A percentile compares a stretch with the other conserved stretches of the same genome.
Evolutionary conservation across 176 grass and related monocot genomes (phyloP).

Genomic region (Oryza punctata): DNA sequence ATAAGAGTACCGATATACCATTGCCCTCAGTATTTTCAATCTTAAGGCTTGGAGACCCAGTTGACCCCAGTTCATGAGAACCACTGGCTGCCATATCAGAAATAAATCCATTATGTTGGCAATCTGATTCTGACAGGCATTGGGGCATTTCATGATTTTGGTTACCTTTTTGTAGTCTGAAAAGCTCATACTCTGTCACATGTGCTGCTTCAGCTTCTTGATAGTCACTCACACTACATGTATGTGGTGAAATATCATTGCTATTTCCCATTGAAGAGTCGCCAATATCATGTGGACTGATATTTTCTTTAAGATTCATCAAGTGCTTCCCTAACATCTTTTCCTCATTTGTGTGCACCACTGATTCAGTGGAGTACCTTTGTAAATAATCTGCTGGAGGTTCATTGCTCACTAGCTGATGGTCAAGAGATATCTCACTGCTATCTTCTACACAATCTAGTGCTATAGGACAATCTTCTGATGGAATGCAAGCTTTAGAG

Average conservation of each 20-base stretch:
- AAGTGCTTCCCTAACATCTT: slow-evolving; percentile 34
- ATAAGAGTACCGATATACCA: slow-evolving; percentile 73
- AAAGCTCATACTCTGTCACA: slow-evolving; percentile 20
- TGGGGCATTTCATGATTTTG: slow-evolving; percentile 25
- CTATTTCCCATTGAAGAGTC: slow-evolving; percentile 24
- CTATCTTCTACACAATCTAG: slow-evolving; percentile 24
- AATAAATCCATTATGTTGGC: slow-evolving; percentile 19
- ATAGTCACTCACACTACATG: slow-evolving; percentile 13
- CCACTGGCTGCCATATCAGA: slow-evolving; percentile 33
- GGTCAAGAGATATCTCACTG: slow-evolving; percentile 38
- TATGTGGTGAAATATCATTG: slow-evolving; percentile 8
- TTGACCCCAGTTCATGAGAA: slow-evolving; percentile 47
- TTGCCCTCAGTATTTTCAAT: slow-evolving; percentile 57
- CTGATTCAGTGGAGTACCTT: not conserved
- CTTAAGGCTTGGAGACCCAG: slow-evolving; percentile 18
- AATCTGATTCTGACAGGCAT: slow-evolving; percentile 19
- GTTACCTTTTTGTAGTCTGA: slow-evolving; percentile 35
- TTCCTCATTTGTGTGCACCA: slow-evolving; percentile 32
- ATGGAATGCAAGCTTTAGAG: slow-evolving; percentile 19
- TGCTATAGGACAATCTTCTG: not conserved
- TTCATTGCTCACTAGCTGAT: slow-evolving; percentile 40
- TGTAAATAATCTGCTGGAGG: slow-evolving; percentile 14
- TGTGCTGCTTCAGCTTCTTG: slow-evolving; percentile 37
- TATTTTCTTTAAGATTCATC: slow-evolving; percentile 17
- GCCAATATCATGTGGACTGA: slow-evolving; percentile 26